Percentiles rank a stretch among this genome's conserved stretches.
Conservation (phyloP, 371 early-diverging fungal species). For the Lichtheimia ramosa region DNA sequence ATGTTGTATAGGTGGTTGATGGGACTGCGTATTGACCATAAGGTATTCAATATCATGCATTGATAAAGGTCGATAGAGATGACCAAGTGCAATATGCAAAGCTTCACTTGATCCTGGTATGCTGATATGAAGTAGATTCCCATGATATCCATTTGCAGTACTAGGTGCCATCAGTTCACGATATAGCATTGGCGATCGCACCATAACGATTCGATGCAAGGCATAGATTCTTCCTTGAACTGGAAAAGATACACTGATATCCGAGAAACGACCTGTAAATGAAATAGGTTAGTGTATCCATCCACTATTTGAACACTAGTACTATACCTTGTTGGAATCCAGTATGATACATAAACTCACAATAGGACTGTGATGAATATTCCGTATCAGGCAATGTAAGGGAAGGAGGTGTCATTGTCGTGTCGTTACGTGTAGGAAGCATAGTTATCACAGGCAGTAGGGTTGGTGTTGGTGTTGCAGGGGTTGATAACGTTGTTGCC, state of each 20-base stretch:
- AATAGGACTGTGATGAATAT: conserved; percentile 11
- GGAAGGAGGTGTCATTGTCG: background rate
- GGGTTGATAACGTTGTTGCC: no score
- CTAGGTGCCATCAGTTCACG: conserved; percentile 24
- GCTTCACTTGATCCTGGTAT: conserved; percentile 32
- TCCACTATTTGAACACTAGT: background rate
- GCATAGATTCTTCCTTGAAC: conserved; percentile 27
- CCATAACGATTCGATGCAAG: conserved; percentile 27
- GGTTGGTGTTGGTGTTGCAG: no score
- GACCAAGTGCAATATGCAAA: conserved; percentile 28
- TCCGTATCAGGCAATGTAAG: background rate
- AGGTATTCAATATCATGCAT: conserved; percentile 30
- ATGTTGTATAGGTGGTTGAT: conserved; percentile 33
- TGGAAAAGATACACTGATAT: conserved; percentile 36
- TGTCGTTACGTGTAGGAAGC: background rate
- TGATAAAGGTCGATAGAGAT: conserved; percentile 30
- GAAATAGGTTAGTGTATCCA: no score
- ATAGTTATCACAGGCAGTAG: no score
- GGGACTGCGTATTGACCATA: conserved; percentile 1
- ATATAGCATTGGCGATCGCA: conserved; percentile 36
- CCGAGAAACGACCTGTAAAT: conserved; percentile 30
- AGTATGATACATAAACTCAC: conserved; percentile 25
- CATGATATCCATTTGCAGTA: conserved; percentile 6
- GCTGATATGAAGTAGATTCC: conserved; percentile 22
- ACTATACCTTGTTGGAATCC: conserved; percentile 24